Evolutionary conservation across 2,329 filamentous ascomycete species (phyloP).

Genomic region (Phaeosphaeriaceae sp.): DNA sequence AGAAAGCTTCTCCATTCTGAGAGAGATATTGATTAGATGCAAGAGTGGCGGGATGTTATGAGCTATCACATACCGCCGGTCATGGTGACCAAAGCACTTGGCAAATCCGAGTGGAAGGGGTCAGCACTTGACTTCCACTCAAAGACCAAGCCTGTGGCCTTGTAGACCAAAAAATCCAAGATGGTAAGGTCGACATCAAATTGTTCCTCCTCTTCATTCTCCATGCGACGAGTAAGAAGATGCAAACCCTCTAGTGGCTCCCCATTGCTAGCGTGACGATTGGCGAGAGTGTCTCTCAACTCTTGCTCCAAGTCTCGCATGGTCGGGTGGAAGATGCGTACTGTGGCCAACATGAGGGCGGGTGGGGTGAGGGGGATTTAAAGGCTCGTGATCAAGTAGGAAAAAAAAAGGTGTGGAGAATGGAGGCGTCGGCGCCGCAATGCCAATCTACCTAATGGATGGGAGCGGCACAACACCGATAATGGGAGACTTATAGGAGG

Average conservation of each 20-base stretch:
- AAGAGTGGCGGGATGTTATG: background rate
- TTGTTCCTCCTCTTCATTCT: slow-evolving; percentile 45
- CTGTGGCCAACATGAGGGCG: slow-evolving; percentile 24
- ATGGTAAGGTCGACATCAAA: slow-evolving; percentile 61
- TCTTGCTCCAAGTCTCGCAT: slow-evolving; percentile 34
- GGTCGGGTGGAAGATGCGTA: slow-evolving; percentile 14
- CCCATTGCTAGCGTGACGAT: slow-evolving; percentile 18
- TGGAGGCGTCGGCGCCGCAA: slow-evolving; percentile 13
- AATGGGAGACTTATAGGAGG: slow-evolving; percentile 9
- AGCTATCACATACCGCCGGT: slow-evolving; percentile 33
- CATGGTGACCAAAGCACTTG: slow-evolving; percentile 41
- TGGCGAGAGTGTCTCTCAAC: slow-evolving; percentile 24
- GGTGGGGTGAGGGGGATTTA: slow-evolving; percentile 3
- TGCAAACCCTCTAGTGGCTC: slow-evolving; percentile 38
- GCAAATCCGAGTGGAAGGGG: slow-evolving; percentile 40
- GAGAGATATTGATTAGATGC: background rate
- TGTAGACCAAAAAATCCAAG: slow-evolving; percentile 62
- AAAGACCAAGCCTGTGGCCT: slow-evolving; percentile 53
- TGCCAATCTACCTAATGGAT: slow-evolving; percentile 11
- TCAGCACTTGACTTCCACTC: slow-evolving; percentile 39
- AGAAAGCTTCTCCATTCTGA: slow-evolving; percentile 54
- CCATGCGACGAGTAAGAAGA: slow-evolving; percentile 42
- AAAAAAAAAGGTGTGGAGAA: slow-evolving; percentile 3
- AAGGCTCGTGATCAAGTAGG: slow-evolving; percentile 6
- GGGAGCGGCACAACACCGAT: slow-evolving; percentile 9